These are phyloP conservation scores for Chiua sp. DNA, from an alignment of 1,284 basidiomycete genomes.

Conservation along the genomic window DNA sequence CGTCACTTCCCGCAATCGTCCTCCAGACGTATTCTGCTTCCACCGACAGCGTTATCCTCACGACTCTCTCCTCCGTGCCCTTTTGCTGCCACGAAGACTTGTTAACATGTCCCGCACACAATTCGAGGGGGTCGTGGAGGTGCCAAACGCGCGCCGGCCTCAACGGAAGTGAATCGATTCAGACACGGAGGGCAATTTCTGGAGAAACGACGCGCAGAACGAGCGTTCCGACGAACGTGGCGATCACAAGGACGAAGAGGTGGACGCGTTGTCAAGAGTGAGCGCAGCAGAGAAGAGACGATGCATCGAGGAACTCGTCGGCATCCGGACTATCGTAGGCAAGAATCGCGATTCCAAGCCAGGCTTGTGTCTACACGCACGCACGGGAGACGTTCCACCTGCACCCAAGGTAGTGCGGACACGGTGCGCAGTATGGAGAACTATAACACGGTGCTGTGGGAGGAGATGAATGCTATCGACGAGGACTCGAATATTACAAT, in stretches of 20 bases:
- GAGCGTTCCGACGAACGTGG: neutral
- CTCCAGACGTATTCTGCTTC: slow-evolving; percentile 56
- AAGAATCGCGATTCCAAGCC: slow-evolving; percentile 25
- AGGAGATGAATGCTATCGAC: slow-evolving; percentile 25
- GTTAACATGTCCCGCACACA: slow-evolving; percentile 48
- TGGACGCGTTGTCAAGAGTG: slow-evolving; percentile 30
- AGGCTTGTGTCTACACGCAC: slow-evolving; percentile 15
- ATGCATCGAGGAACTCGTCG: slow-evolving; percentile 56
- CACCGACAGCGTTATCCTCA: slow-evolving; percentile 61
- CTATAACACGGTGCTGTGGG: slow-evolving; percentile 25
- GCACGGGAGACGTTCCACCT: slow-evolving; percentile 20
- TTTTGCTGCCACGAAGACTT: slow-evolving; percentile 71
- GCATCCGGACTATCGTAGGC: slow-evolving; percentile 42
- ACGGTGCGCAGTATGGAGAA: slow-evolving; percentile 16
- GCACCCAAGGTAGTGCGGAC: neutral
- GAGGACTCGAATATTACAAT: neutral
- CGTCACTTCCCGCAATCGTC: slow-evolving; percentile 39
- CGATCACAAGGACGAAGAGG: neutral
- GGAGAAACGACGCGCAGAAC: slow-evolving; percentile 8
- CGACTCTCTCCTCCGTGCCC: slow-evolving; percentile 51
- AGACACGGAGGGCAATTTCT: slow-evolving; percentile 17
- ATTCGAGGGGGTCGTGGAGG: slow-evolving; percentile 49
- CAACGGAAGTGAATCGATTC: slow-evolving; percentile 47
- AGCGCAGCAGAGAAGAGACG: slow-evolving; percentile 48
- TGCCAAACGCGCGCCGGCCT: slow-evolving; percentile 56